These are phyloP conservation scores for Salix arbutifolia DNA, from an alignment of 345 rosid species.

Conservation along the genomic window DNA sequence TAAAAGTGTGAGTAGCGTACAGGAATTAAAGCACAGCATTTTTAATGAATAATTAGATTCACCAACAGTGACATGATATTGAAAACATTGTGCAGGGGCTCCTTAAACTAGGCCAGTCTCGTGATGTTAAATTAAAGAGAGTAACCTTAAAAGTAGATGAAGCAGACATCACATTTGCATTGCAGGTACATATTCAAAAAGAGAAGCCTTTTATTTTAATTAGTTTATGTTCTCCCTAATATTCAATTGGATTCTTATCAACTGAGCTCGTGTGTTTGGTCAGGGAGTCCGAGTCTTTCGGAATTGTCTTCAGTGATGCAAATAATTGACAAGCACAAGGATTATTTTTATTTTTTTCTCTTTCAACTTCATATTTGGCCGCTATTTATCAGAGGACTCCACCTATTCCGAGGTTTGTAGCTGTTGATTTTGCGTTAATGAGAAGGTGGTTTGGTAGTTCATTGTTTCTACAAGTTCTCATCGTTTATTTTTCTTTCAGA, in stretches of 20 bases:
- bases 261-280: neutral
- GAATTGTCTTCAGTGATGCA: constrained; percentile 58
- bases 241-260: neutral
- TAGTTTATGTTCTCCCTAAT: neutral
- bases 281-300: constrained; percentile 90
- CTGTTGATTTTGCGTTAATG: neutral
- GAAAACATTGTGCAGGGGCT: constrained; percentile 48
- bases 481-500: neutral
- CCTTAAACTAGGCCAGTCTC: constrained; percentile 64
- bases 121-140: constrained; percentile 64
- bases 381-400: neutral
- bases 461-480: neutral
- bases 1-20: neutral
- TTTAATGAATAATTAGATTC: neutral
- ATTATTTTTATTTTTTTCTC: neutral
- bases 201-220: neutral
- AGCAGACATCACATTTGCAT: constrained; percentile 73
- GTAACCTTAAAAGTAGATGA: constrained; percentile 68
- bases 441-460: neutral
- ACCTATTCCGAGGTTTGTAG: neutral
- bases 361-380: neutral
- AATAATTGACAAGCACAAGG: neutral
- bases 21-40: neutral
- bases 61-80: neutral
- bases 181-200: constrained; percentile 49